Conservation (phyloP, 176 grass and related monocot species). For the Oryza glumipatula region DNA sequence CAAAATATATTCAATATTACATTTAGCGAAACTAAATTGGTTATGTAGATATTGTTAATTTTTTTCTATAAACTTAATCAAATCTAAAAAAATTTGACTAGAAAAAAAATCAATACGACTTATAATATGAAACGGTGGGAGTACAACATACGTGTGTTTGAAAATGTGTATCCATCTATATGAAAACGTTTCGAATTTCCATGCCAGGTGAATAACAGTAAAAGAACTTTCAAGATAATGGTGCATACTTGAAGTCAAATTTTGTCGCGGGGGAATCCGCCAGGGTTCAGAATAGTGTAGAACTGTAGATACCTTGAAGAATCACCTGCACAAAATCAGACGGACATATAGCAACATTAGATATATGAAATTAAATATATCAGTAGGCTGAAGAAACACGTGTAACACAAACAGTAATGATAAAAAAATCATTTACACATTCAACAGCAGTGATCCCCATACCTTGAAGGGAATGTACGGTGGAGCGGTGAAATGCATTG, state of each 20-base stretch:
- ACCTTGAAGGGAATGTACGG: too few relatives aligned
- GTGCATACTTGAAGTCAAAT: neutral
- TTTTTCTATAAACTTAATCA: too few relatives aligned
- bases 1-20: too few relatives aligned
- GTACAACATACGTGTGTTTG: neutral
- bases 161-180: constrained; percentile 8
- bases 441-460: constrained; percentile 3
- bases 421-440: constrained; percentile 4
- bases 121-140: too few relatives aligned
- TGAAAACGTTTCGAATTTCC: neutral
- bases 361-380: neutral
- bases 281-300: neutral
- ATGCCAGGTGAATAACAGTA: constrained; percentile 9
- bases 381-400: neutral
- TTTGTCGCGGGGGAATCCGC: neutral
- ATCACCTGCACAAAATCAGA: constrained; percentile 28
- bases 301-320: neutral
- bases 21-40: too few relatives aligned
- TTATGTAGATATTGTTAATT: too few relatives aligned
- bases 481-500: too few relatives aligned
- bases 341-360: neutral
- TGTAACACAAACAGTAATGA: constrained; percentile 1
- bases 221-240: neutral
- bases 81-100: too few relatives aligned
- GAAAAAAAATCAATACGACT: too few relatives aligned